A percentile compares a stretch with the other conserved stretches of the same genome.
Conservation (phyloP, 495 filamentous ascomycete genomes). For the Elaphomyces granulatus region DNA sequence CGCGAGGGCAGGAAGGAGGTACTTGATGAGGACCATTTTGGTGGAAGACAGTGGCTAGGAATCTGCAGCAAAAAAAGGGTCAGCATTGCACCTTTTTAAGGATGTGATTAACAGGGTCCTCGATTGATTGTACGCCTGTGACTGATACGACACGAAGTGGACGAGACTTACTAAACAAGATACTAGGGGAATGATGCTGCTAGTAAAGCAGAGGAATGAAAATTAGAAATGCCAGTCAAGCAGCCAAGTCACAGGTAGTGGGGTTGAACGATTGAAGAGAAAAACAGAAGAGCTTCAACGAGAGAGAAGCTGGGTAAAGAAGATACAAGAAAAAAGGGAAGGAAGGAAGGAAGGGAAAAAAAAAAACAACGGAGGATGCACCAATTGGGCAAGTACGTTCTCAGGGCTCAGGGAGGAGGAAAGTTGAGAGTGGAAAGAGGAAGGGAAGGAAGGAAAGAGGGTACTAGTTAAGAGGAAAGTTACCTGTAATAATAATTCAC, state of each 20-base stretch:
- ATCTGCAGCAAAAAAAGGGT: background rate
- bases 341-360: constrained; percentile 19
- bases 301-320: constrained; percentile 22
- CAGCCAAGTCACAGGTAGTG: too few relatives aligned
- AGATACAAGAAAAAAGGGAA: constrained; percentile 21
- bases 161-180: too few relatives aligned
- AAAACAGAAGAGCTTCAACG: constrained; percentile 21
- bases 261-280: constrained; percentile 17
- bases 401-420: constrained; percentile 24
- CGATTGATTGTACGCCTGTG: too few relatives aligned
- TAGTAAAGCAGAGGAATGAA: too few relatives aligned
- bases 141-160: too few relatives aligned
- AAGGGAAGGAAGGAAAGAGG: constrained; percentile 19
- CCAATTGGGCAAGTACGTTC: constrained; percentile 32
- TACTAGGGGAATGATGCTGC: too few relatives aligned
- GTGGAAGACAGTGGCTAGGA: background rate
- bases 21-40: constrained; percentile 63
- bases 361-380: constrained; percentile 11
- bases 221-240: too few relatives aligned
- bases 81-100: too few relatives aligned
- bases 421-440: constrained; percentile 20
- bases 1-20: constrained; percentile 62
- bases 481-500: too few relatives aligned
- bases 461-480: constrained; percentile 12
- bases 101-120: too few relatives aligned